Evolutionary conservation across 257 asterid genomes (phyloP).

Genomic region (Knoxia roxburghii): DNA sequence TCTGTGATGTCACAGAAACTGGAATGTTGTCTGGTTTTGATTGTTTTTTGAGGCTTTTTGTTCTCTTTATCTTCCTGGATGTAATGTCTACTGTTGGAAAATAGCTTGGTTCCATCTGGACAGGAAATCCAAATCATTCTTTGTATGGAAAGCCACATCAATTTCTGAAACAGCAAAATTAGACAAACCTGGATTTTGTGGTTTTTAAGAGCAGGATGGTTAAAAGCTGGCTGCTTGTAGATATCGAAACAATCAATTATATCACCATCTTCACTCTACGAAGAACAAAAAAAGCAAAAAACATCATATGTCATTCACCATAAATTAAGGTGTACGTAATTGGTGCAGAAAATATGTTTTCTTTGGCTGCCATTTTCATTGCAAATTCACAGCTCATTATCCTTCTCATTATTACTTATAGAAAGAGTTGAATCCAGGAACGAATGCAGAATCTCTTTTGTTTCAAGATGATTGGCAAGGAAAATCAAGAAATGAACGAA

Average conservation of each 20-base stretch:
- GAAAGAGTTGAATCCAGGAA: no score
- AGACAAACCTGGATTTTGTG: constrained; percentile 27
- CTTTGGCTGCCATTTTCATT: no score
- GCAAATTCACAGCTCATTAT: no score
- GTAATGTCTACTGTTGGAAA: constrained; percentile 9
- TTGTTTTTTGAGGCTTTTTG: background rate
- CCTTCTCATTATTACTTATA: no score
- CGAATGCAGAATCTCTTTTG: no score
- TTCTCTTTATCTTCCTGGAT: background rate
- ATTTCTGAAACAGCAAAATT: background rate
- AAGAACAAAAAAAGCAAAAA: background rate
- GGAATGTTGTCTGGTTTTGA: constrained; percentile 7
- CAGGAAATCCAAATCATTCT: no score
- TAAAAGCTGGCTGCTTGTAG: constrained; percentile 58
- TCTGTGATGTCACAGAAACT: constrained; percentile 25
- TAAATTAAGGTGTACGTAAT: no score
- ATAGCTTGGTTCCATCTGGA: constrained; percentile 47
- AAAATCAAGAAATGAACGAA: no score
- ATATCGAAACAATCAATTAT: constrained; percentile 61
- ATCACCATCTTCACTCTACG: constrained; percentile 78
- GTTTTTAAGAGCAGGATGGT: constrained; percentile 51
- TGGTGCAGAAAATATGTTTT: no score
- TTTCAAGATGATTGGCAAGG: no score
- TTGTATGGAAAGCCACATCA: no score
- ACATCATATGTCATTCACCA: background rate